A percentile compares a stretch with the other conserved stretches of the same genome.
These are phyloP conservation scores for Nissolia schottii DNA, from an alignment of 306 rosid genomes.

Conservation along the genomic window DNA sequence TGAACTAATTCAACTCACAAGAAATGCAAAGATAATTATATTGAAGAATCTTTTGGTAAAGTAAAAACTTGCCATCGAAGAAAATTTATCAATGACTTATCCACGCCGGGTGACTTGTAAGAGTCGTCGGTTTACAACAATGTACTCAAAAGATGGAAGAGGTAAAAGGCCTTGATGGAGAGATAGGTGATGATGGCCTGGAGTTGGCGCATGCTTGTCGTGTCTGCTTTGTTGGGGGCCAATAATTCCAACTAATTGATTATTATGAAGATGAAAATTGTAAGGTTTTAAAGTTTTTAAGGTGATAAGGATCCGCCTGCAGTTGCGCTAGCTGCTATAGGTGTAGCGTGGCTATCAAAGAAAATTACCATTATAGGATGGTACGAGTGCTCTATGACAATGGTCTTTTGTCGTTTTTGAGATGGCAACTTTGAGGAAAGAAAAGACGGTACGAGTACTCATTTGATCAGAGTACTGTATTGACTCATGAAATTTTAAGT, in stretches of 20 bases:
- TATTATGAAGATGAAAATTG: conserved; percentile 28
- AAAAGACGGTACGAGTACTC: no score
- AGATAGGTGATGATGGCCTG: not conserved
- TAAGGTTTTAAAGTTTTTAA: conserved; percentile 21
- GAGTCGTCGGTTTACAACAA: not conserved
- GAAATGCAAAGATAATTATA: not conserved
- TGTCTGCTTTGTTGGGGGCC: not conserved
- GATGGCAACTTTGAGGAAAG: not conserved
- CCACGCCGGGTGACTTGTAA: not conserved
- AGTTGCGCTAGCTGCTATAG: conserved; percentile 7
- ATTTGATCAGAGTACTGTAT: no score
- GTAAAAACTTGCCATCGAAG: not conserved
- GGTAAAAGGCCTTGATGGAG: not conserved
- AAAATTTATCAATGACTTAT: not conserved
- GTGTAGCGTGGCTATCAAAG: conserved; percentile 15
- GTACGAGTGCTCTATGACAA: not conserved
- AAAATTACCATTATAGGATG: conserved; percentile 32
- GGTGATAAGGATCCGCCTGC: conserved; percentile 12
- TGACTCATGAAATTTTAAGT: no score
- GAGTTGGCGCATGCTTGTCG: not conserved
- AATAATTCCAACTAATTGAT: conserved; percentile 16
- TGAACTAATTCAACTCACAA: not conserved
- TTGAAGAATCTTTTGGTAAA: not conserved
- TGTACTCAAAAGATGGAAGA: not conserved
- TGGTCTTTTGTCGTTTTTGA: conserved; percentile 24